A percentile compares a stretch with the other conserved stretches of the same genome.
Conservation (phyloP, 495 filamentous ascomycete species). For the Aspergillus asperescens region DNA sequence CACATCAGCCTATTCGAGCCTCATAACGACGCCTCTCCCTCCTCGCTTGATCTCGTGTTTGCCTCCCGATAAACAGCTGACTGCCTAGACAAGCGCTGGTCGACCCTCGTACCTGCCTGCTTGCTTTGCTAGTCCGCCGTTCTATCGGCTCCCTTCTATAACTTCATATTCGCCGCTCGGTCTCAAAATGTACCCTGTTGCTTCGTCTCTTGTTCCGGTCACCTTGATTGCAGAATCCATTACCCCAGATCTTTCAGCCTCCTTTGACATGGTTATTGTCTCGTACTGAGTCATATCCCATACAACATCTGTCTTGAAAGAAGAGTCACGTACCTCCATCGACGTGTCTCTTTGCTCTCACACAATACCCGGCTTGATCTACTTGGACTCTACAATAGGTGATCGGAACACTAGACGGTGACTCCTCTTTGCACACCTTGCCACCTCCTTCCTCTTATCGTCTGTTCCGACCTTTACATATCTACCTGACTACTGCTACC, state of each 20-base stretch:
- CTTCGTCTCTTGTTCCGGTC: conserved; percentile 28
- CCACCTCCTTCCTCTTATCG: conserved; percentile 5
- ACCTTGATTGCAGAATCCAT: conserved; percentile 25
- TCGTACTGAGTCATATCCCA: conserved; percentile 19
- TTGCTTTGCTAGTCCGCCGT: conserved; percentile 22
- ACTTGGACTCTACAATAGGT: conserved; percentile 22
- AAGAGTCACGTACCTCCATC: conserved; percentile 14
- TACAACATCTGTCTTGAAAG: conserved; percentile 12
- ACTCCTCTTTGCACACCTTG: conserved; percentile 3
- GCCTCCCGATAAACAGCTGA: conserved; percentile 19
- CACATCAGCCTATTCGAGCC: conserved; percentile 15
- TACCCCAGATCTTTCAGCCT: conserved; percentile 22
- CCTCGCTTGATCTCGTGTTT: conserved; percentile 5
- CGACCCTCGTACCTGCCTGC: conserved; percentile 19
- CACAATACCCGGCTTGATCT: conserved; percentile 23
- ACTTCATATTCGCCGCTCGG: conserved; percentile 11
- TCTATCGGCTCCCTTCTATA: conserved; percentile 23
- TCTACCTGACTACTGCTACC: not conserved
- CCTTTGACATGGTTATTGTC: conserved; percentile 22
- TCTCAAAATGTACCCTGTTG: conserved; percentile 34
- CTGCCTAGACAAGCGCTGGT: conserved; percentile 24
- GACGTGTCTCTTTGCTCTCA: conserved; percentile 14
- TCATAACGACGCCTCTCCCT: conserved; percentile 5
- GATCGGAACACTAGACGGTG: conserved; percentile 25
- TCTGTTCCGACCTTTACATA: conserved; percentile 2